A percentile compares a stretch with the other conserved stretches of the same genome.
Conservation (phyloP, 805 yeast genomes). For the Blastobotrys parvus region DNA sequence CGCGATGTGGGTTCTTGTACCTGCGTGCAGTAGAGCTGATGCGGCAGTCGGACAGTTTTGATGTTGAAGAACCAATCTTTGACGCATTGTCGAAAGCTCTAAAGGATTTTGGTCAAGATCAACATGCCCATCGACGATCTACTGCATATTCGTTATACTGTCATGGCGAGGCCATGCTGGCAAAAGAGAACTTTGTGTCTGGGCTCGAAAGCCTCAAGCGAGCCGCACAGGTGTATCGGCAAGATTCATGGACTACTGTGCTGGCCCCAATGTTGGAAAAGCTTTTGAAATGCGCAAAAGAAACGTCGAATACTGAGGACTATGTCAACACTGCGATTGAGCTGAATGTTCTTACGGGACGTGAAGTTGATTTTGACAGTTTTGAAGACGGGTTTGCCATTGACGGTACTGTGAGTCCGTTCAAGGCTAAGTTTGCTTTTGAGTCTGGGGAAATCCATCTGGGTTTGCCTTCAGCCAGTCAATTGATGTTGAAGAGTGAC, state of each 20-base stretch:
- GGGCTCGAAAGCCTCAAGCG: conserved; percentile 37
- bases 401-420: conserved; percentile 4
- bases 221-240: conserved; percentile 31
- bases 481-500: conserved; percentile 11
- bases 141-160: conserved; percentile 39
- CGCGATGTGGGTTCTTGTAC: conserved; percentile 18
- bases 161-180: conserved; percentile 42
- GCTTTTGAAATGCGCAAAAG: conserved; percentile 30
- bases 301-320: conserved; percentile 7
- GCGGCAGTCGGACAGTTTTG: background rate
- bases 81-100: conserved; percentile 13
- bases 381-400: background rate
- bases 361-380: background rate
- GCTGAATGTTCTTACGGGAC: background rate
- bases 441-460: conserved; percentile 12
- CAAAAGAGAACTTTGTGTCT: conserved; percentile 29
- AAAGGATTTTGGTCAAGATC: conserved; percentile 26
- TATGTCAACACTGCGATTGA: conserved; percentile 12
- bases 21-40: conserved; percentile 11
- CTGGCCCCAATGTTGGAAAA: conserved; percentile 29
- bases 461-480: conserved; percentile 14
- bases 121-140: conserved; percentile 23
- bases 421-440: conserved; percentile 15
- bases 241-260: conserved; percentile 36
- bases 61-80: background rate